Evolutionary conservation across 2,329 filamentous ascomycete species (phyloP), one percentile per base, ranked within the genome.

Genomic region (Fulvia fulva): DNA sequence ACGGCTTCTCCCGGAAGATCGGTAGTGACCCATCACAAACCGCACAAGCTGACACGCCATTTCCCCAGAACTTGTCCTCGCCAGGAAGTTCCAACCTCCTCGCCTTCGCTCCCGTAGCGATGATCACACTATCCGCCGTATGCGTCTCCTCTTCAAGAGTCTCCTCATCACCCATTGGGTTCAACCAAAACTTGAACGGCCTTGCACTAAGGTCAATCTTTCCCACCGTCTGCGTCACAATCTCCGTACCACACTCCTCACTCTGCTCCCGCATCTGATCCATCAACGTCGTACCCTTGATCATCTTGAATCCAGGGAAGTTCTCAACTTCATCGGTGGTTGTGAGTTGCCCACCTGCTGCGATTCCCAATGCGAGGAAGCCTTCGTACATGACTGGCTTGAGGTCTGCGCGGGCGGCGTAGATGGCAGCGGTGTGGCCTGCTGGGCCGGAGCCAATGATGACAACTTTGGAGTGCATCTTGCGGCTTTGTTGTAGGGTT

Each of bases 311-410:
- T 50, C 94, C 94, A 25, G 94, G 94, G 78, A 88, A 99, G 83
- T 99, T 99, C 81, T 99, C 94, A 60, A 99, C 87, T 67, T 99
- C 95, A 70, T 96, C 97, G 56, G 94, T 99, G 25, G 95, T 99
- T 56, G 95, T 99, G 67, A 99, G 83, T 82, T 99, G 94, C 58
- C 94, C 94, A 67, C 94, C 94, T 46, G 94, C 91, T 6, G 94
- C 94, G 70, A 95, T 96, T 71, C 93, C 94, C 73, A 97, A 94
- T 69, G 94, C 94, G 75, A 99, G 87, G 83, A 99, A 96, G 68
- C 94, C 94, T 80, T 99, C 94, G 75, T 97, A 99, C 67, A 99
- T 83, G 63, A 97, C 89, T 63, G 94, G 94, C 77, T 95, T 90
- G 73, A 99, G 79, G 75, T 99, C 93, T 61, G 94, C 94, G 73